A percentile compares a stretch with the other conserved stretches of the same genome.
Evolutionary conservation across 108 stramenopile species (phyloP).

Genomic region (Cyclotella choctawhatcheeana): DNA sequence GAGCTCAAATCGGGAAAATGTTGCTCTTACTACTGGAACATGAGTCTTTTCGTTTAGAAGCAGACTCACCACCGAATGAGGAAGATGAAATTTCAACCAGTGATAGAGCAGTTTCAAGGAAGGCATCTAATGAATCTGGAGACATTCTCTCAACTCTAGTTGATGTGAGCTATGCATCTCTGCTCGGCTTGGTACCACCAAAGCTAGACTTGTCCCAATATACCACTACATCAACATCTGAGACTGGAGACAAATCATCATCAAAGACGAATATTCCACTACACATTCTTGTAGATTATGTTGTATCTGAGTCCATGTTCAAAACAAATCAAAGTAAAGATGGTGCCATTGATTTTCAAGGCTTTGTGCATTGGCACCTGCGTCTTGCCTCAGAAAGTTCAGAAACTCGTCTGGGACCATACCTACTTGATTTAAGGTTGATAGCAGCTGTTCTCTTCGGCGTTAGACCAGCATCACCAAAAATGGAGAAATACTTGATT

Average conservation of each 20-base stretch:
- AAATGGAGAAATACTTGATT: constrained; percentile 65
- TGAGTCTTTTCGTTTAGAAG: constrained; percentile 64
- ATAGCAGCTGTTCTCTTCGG: constrained; percentile 84
- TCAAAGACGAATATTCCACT: constrained; percentile 32
- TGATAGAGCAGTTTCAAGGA: constrained; percentile 7
- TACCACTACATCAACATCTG: neutral
- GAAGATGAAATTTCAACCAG: constrained; percentile 10
- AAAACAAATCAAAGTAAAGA: neutral
- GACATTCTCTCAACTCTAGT: constrained; percentile 27
- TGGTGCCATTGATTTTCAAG: constrained; percentile 49
- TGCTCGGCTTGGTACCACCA: constrained; percentile 64
- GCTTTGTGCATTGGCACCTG: constrained; percentile 74
- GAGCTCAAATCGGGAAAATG: constrained; percentile 68
- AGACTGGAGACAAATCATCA: constrained; percentile 12
- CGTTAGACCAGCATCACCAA: constrained; percentile 70
- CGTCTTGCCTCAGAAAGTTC: constrained; percentile 29
- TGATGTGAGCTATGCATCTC: constrained; percentile 49
- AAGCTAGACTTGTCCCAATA: constrained; percentile 42
- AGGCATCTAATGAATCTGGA: constrained; percentile 10
- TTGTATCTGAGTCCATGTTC: constrained; percentile 42
- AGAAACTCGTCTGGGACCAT: constrained; percentile 62
- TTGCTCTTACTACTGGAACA: constrained; percentile 68
- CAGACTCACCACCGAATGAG: constrained; percentile 56
- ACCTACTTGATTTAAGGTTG: constrained; percentile 72
- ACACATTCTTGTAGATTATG: constrained; percentile 49